Evolutionary conservation across 2,329 filamentous ascomycete genomes (phyloP).

Genomic region (Xylaria sp.): DNA sequence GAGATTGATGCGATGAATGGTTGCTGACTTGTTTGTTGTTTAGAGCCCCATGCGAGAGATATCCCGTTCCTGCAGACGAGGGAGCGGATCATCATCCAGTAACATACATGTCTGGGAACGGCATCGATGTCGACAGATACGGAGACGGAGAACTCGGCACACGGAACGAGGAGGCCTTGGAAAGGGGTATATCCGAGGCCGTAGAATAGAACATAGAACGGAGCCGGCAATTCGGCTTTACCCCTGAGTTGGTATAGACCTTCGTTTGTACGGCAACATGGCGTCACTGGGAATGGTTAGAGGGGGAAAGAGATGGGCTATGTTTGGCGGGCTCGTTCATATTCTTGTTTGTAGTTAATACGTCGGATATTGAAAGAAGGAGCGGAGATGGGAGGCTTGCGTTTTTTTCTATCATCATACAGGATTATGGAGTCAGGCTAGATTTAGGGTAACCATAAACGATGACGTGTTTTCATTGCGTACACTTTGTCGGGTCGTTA

Average conservation of each 20-base stretch:
- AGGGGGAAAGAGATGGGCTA: not conserved
- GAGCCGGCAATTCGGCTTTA: not conserved
- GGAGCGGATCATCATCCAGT: conserved; percentile 26
- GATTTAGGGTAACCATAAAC: no score
- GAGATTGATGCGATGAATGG: no score
- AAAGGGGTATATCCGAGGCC: not conserved
- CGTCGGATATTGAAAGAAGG: no score
- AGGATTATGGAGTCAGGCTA: no score
- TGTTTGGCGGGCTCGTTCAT: not conserved
- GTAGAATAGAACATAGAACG: not conserved
- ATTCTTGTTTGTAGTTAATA: no score
- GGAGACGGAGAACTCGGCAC: not conserved
- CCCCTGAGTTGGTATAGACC: no score
- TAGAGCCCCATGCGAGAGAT: conserved; percentile 25
- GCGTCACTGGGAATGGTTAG: not conserved
- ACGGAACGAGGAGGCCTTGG: not conserved
- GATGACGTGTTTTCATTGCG: no score
- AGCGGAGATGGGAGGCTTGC: no score
- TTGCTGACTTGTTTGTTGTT: conserved; percentile 4
- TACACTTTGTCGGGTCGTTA: no score
- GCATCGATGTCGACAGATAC: not conserved
- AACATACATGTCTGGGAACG: not conserved
- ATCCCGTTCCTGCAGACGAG: conserved; percentile 23
- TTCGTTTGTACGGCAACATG: not conserved
- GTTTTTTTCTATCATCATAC: no score